Base-by-base conservation (phyloP, 208 protist genomes). In the Crithidia brevicula region DNA sequence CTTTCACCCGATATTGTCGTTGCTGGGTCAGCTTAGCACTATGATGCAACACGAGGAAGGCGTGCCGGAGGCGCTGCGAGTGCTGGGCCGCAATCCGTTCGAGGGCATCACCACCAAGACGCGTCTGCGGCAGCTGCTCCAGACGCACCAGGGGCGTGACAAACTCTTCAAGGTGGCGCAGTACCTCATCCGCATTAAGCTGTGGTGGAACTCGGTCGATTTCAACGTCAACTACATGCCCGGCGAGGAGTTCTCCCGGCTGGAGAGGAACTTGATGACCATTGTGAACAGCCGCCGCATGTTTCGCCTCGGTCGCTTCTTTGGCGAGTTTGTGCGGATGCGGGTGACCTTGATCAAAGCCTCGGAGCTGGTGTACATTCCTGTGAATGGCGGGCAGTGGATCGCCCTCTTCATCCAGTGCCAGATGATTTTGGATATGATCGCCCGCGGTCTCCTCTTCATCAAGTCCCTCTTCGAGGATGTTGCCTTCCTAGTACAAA, bases 131-230 rank as follows among this genome's bases (percentile, higher is more conserved):
- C 91, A 96, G 71, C 75, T 97, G n/a, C 76, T 97, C 58, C 86
- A 97, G 68, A 97, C 88, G 4, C 88, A 95, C 60, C 92, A 95
- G 57, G 92, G 92, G 10, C 75, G 92, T 28, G 92, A 97, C 70
- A 97, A 97, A 66, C 60, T 95, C 1, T 95, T 97, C 69, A 97
- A 97, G 49, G 88, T 97, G 7, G 81, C 82, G 1, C 92, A 97
- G 68, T 97, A 97, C 54, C 74, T 92, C 63, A 77, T 95, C 25
- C 83, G 92, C 45, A 82, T 97, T 38, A 77, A 75, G 60, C 67
- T 95, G 27, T 97, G 88, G 85, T 88, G 83, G 81, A 77, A 87
- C 61, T 83, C 80, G 4, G 84, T 97, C 13, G 74, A 84, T 38
- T 91, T 92, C 58, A 91, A 87, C 66, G 45, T 82, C 20, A 91